Conservation (phyloP, 2,329 filamentous ascomycete genomes). For the Eutypa lata region DNA sequence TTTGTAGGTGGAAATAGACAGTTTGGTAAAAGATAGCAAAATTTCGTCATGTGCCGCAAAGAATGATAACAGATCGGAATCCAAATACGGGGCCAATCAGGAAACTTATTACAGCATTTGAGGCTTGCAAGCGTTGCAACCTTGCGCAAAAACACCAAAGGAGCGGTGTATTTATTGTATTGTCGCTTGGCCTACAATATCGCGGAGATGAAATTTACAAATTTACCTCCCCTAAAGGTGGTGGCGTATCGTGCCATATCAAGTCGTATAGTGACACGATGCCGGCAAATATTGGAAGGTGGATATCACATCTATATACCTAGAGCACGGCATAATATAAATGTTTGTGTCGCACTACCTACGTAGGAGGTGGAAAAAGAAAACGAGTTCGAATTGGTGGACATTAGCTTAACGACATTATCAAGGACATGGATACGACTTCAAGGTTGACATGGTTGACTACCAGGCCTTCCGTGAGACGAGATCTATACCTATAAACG, state of each 20-base stretch:
- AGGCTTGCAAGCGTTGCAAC: background rate
- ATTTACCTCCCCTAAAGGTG: background rate
- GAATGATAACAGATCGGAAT: background rate
- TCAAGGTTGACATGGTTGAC: too few relatives aligned
- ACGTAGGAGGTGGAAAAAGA: too few relatives aligned
- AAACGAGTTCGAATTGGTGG: too few relatives aligned
- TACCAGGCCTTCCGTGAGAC: too few relatives aligned
- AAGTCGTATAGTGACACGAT: background rate
- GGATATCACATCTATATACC: too few relatives aligned
- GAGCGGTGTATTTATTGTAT: background rate
- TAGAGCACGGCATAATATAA: too few relatives aligned
- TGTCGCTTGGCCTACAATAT: background rate
- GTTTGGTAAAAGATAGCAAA: background rate
- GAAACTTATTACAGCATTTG: background rate
- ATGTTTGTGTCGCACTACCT: too few relatives aligned
- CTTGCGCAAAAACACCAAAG: background rate
- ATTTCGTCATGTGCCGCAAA: background rate
- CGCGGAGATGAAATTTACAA: slow-evolving; percentile 8
- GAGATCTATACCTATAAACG: too few relatives aligned
- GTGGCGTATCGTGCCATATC: background rate
- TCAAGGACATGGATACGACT: too few relatives aligned
- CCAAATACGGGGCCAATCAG: background rate
- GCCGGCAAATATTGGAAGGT: background rate
- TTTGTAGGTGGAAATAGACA: too few relatives aligned
- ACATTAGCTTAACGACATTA: too few relatives aligned